Percentiles rank a stretch among this genome's conserved stretches.
Conservation (phyloP, 192 early-diverging fungal species). For the Podila epigama region DNA sequence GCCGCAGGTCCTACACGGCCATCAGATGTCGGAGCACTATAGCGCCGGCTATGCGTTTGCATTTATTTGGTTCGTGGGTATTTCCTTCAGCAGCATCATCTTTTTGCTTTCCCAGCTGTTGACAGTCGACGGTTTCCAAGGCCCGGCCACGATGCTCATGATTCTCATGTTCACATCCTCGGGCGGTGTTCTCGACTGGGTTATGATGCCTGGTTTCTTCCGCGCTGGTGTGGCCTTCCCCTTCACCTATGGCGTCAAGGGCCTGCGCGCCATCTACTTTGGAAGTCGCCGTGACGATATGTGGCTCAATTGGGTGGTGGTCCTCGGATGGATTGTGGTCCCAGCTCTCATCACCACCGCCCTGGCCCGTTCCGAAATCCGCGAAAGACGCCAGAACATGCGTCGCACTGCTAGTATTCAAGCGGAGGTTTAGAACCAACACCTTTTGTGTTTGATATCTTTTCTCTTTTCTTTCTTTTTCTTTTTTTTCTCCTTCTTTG, state of each 20-base stretch:
- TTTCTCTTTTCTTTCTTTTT: background rate
- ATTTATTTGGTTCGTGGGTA: constrained; percentile 43
- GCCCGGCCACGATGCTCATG: constrained; percentile 39
- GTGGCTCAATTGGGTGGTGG: constrained; percentile 48
- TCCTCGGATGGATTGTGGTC: constrained; percentile 29
- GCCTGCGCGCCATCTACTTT: constrained; percentile 38
- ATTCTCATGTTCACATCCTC: constrained; percentile 49
- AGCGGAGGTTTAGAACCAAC: constrained; percentile 1
- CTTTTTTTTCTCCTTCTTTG: background rate
- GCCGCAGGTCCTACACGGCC: constrained; percentile 35
- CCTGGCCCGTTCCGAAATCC: constrained; percentile 41
- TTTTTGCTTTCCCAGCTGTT: constrained; percentile 33
- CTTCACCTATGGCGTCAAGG: constrained; percentile 38
- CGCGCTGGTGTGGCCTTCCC: constrained; percentile 32
- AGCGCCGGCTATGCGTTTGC: constrained; percentile 38
- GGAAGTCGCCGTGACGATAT: constrained; percentile 21
- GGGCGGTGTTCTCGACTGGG: constrained; percentile 40
- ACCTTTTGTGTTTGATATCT: background rate
- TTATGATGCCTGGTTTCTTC: constrained; percentile 46
- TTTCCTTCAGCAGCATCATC: constrained; percentile 34
- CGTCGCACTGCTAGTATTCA: constrained; percentile 20
- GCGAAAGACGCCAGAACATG: constrained; percentile 38
- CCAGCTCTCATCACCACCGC: constrained; percentile 16
- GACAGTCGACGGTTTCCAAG: constrained; percentile 46
- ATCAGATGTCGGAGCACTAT: constrained; percentile 42